Base-by-base conservation (phyloP, 2,329 filamentous ascomycete genomes). In the Penicillium sp. region DNA sequence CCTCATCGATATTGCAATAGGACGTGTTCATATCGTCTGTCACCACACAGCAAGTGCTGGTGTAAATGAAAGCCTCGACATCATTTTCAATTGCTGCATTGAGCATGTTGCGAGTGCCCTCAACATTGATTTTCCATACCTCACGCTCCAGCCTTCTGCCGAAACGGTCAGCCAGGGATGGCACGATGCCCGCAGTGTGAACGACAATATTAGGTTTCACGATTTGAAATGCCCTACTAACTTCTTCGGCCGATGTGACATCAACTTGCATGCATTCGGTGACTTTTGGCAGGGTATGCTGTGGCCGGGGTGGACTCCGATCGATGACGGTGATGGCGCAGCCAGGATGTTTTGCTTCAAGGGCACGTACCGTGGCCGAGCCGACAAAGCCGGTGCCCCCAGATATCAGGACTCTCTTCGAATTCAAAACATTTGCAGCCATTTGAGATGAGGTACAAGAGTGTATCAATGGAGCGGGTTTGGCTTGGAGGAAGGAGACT, bases 21-120 rank as follows among this genome's bases (percentile, higher is more conserved):
- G 67, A 53, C 28, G 63, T 55, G 29, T 58, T 64, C 64, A 74
- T 67, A 50, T 85, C 78, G 66, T 86, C 83, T 3, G 78, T 75
- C 31, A 84, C 68, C 8, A 81, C 81, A 26, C 82, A 83, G 53
- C 80, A 81, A 62, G 75, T 81, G 63, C 81, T 83, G 26, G 83
- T 86, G 61, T 82, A 84, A 43, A 86, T 75, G 40, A 86, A 77
- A 1, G 73, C 78, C 48, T 72, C 75, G 36, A 78, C 81, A 1
- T 77, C 78, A 39, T 62, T 70, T 24, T 69, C 64, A 57, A 73
- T 71, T 1, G 79, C 74, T 3, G 77, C 78, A 3, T 77, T 68
- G 6, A 86, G 63, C 47, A 85, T 74, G 63, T 83, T 81, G 42
- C 70, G 69, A 3, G 83, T 85, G 6, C 83, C 83, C 21, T 79